phyloP scores from a whole-genome alignment of 2,329 filamentous ascomycete genomes.

The Beauveria caledonica region DNA sequence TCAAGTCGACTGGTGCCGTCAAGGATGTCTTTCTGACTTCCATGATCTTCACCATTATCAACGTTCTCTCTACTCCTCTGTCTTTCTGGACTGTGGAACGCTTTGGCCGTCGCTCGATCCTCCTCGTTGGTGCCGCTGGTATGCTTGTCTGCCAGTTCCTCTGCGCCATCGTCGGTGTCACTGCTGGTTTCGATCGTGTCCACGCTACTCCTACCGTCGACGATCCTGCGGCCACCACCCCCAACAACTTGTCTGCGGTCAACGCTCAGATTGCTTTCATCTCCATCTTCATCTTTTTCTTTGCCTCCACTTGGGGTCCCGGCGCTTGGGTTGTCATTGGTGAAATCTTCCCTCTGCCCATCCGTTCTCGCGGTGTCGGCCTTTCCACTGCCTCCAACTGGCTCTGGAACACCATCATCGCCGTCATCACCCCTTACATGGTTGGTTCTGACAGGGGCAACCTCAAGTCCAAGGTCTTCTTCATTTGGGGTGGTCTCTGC shows the following conservation, averaged over 20 bases:
- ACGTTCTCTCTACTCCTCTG: slow-evolving; percentile 75
- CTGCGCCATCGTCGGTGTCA: slow-evolving; percentile 67
- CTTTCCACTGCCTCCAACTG: slow-evolving; percentile 86
- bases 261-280: slow-evolving; percentile 79
- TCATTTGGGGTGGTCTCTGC: slow-evolving; percentile 66
- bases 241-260: slow-evolving; percentile 48
- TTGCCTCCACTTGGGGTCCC: slow-evolving; percentile 82
- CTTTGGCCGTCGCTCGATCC: slow-evolving; percentile 70
- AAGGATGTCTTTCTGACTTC: slow-evolving; percentile 73
- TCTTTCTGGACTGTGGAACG: slow-evolving; percentile 83
- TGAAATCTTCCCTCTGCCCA: slow-evolving; percentile 84
- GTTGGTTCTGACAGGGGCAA: slow-evolving; percentile 54
- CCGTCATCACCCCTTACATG: slow-evolving; percentile 68
- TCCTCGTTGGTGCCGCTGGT: slow-evolving; percentile 69
- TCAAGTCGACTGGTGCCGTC: slow-evolving; percentile 69
- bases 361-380: slow-evolving; percentile 79
- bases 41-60: slow-evolving; percentile 80
- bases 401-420: slow-evolving; percentile 74
- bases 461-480: slow-evolving; percentile 63
- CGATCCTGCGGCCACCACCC: slow-evolving; percentile 30
- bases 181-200: slow-evolving; percentile 45
- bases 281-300: slow-evolving; percentile 88
- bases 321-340: slow-evolving; percentile 76
- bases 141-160: slow-evolving; percentile 87
- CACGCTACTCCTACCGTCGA: slow-evolving; percentile 34